Evolutionary conservation across 1,139 yeast species (phyloP).

Genomic region (Yamadazyma dushanensis): DNA sequence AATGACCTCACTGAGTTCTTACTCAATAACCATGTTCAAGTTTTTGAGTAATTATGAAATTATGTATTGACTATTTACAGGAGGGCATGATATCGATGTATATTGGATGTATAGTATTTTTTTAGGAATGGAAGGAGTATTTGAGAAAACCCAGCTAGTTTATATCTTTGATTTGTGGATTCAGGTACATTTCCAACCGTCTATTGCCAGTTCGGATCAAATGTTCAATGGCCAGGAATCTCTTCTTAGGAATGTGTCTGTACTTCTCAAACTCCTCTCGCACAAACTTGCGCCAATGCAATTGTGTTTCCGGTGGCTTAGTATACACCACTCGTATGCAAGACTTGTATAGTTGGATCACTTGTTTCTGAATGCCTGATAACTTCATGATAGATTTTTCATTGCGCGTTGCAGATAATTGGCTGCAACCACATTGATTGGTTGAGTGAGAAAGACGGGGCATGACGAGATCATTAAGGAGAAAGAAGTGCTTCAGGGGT

Average conservation of each 20-base stretch:
- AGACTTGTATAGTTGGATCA: slow-evolving; percentile 58
- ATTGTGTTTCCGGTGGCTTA: slow-evolving; percentile 51
- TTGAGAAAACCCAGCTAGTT: slow-evolving; percentile 24
- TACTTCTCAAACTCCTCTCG: slow-evolving; percentile 67
- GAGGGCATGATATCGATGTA: no score
- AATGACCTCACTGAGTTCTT: slow-evolving; percentile 79
- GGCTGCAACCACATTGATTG: no score
- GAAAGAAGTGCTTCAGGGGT: no score
- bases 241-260: slow-evolving; percentile 64
- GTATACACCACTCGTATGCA: slow-evolving; percentile 55
- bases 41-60: slow-evolving; percentile 24
- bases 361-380: slow-evolving; percentile 67
- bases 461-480: no score
- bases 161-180: slow-evolving; percentile 66
- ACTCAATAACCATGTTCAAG: slow-evolving; percentile 51
- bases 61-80: not conserved
- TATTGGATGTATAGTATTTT: slow-evolving; percentile 2
- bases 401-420: no score
- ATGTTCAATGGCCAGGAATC: slow-evolving; percentile 85
- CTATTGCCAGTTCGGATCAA: slow-evolving; percentile 74
- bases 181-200: slow-evolving; percentile 70
- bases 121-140: not conserved
- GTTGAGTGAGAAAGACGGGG: no score
- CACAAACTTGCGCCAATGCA: slow-evolving; percentile 48
- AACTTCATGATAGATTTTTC: no score